Evolutionary conservation across 192 early-diverging fungal species (phyloP), one percentile per base, ranked within the genome.

Genomic region (Paraglomus occultum): DNA sequence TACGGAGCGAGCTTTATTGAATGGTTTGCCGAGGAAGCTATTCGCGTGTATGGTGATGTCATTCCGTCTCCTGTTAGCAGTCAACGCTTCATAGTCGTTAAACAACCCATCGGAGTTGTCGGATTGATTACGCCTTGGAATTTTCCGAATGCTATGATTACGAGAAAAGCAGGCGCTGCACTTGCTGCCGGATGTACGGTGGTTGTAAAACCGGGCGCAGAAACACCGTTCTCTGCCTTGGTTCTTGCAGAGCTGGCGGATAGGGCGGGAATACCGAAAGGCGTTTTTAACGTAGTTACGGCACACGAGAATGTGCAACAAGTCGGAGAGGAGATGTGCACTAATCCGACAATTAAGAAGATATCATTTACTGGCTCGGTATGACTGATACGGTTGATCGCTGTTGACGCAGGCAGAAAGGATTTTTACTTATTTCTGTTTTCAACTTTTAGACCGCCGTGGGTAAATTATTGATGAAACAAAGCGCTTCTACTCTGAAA

Each of bases 1-100:
- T 81, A 81, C 43, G 72, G 79, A 58, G 84, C 80, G 0, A 78
- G 79, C 20, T 95, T 89, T 68, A 79, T 91, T 53, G 87, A 90
- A 70, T 95, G 91, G 92, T 93, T 91, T 71, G 79, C 89, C n/a
- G 92, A 94, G 61, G 93, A 95, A 69, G 89, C 92, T 40, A 87
- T 89, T 48, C 81, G 92, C 47, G 66, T 77, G 3, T 89, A 92
- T 57, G 94, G 94, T 51, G 90, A 90, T 51, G 74, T 90, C 5
- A 82, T 96, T n/a, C 90, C 90, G 40, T 80, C 85, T 18, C 76
- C 82, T n/a, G 71, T 73, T 11, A 58, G 59, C 14, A 64, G 68
- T 43, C 76, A 87, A 42, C 86, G 91, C 10, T 76, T 87, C 43
- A 44, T 94, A 46, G 82, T 88, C 43, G 80, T 92, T 51, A 87